Evolutionary conservation across 1,284 basidiomycete species (phyloP).

Genomic region (Filobasidium uniguttulatum): DNA sequence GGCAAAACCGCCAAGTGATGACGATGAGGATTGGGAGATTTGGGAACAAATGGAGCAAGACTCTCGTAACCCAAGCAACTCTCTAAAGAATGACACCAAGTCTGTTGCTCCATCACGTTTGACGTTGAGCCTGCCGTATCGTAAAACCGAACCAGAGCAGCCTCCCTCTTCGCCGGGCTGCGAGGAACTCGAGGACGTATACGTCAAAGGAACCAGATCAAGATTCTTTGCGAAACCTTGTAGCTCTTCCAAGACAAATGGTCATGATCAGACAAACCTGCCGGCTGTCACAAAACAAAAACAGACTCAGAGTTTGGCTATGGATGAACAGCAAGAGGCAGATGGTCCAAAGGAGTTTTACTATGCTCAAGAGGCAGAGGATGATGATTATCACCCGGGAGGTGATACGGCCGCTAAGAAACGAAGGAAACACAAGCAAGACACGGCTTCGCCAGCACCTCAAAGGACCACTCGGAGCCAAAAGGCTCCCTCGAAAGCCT

Average conservation of each 20-base stretch:
- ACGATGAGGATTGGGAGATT: not conserved
- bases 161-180: not conserved
- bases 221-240: not conserved
- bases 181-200: not conserved
- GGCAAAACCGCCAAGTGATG: not conserved
- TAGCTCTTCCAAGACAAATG: not conserved
- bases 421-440: too few species aligned
- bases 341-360: not conserved
- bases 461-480: too few species aligned
- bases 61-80: not conserved
- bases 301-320: not conserved
- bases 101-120: not conserved
- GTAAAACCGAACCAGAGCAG: not conserved
- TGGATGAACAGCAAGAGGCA: not conserved
- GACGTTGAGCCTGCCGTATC: not conserved
- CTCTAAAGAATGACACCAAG: not conserved
- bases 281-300: not conserved
- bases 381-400: conserved; percentile 1
- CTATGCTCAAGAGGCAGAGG: not conserved
- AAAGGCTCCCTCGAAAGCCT: not conserved
- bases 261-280: too few species aligned
- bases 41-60: not conserved
- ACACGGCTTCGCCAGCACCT: too few species aligned
- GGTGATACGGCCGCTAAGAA: not conserved
- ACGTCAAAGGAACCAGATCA: not conserved